Evolutionary conservation across 345 rosid species (phyloP), one percentile per base, ranked within the genome.

Genomic region (Euphorbia tirucalli): DNA sequence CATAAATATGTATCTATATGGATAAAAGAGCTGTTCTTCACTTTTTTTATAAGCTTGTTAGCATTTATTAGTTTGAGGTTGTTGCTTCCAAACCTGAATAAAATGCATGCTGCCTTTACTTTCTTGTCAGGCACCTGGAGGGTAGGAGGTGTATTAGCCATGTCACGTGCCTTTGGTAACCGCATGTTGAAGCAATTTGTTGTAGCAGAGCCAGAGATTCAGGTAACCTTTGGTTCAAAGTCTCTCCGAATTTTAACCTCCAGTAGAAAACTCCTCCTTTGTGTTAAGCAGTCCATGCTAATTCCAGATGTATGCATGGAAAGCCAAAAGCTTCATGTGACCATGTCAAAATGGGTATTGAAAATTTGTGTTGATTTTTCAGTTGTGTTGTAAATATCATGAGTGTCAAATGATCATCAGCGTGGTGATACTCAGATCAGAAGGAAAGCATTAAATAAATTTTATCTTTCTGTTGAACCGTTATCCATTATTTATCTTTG

Each of bases 111-210:
- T 65, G 39, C 58, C 74, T 64, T 71, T 57, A 52, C 56, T 50
- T 21, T 74, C 61, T 74, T 78, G 37, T 71, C 83, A 93, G 99
- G 99, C 70, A 96, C 98, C 63, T 96, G 99, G 99, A 86, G 99
- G 82, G 99, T 96, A 56, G 99, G 99, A 70, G 99, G 97, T 68
- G 97, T 96, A n/a, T 76, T 96, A 78, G 98, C 99, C 50, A 93
- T 96, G 99, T 93, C 98, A 58, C 89, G 98, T 57, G 99, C 99
- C 58, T 96, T 96, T 72, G 99, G 99, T 15, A 96, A 96, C 80
- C 95, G 97, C 70, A 89, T 96, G 99, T 78, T 96, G 88, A 96
- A 96, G 88, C 98, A 87, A 82, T 96, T 84, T 66, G 96, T 96
- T 52, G 93, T 93, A 77, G 98, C 99, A 21, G 99, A 96, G 76